Conservation (phyloP, 2,329 filamentous ascomycete species). For the Xylariaceae sp. region DNA sequence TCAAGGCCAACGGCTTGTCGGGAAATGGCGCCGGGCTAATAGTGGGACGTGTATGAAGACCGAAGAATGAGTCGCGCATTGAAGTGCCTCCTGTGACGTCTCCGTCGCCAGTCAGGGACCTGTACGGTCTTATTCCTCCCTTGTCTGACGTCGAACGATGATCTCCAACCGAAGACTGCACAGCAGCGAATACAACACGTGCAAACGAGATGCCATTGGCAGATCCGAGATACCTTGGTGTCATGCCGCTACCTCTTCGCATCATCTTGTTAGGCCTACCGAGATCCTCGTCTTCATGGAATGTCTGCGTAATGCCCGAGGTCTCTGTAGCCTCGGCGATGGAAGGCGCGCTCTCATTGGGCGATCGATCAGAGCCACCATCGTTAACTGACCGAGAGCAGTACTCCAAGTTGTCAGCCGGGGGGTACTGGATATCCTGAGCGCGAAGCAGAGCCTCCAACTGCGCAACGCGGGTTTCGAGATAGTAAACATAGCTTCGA, state of each 20-base stretch:
- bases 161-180: conserved; percentile 66
- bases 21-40: conserved; percentile 85
- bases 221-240: conserved; percentile 76
- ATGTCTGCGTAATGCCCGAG: conserved; percentile 32
- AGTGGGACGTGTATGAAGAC: conserved; percentile 84
- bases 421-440: conserved; percentile 67
- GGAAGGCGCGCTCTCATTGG: conserved; percentile 34
- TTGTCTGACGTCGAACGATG: conserved; percentile 66
- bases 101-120: conserved; percentile 44
- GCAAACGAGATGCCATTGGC: conserved; percentile 92
- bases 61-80: conserved; percentile 95
- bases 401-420: conserved; percentile 65
- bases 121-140: conserved; percentile 56
- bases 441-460: conserved; percentile 71
- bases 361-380: conserved; percentile 32
- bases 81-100: conserved; percentile 61
- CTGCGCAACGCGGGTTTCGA: conserved; percentile 80
- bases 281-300: conserved; percentile 43
- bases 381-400: conserved; percentile 49
- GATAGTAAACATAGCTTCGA: conserved; percentile 83
- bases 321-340: conserved; percentile 34
- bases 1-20: conserved; percentile 65
- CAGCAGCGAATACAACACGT: conserved; percentile 86
- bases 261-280: conserved; percentile 46
- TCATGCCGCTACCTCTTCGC: conserved; percentile 52